Conservation (phyloP, 2,329 filamentous ascomycete genomes). For the Trichoderma koningiopsis region DNA sequence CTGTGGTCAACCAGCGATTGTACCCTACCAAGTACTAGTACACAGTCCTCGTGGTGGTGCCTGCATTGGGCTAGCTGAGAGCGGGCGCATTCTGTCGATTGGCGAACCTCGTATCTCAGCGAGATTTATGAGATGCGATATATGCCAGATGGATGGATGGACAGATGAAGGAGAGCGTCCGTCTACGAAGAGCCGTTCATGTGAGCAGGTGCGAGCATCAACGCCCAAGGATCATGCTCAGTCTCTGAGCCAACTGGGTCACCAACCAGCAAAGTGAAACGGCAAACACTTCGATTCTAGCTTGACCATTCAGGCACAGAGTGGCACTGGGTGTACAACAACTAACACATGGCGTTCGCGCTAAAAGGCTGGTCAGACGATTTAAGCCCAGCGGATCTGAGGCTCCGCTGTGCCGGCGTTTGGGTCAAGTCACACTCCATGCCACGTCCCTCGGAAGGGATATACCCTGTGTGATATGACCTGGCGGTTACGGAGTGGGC, state of each 20-base stretch:
- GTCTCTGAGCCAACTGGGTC: too few relatives aligned
- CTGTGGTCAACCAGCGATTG: background rate
- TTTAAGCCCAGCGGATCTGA: conserved; percentile 20
- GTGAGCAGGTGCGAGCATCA: background rate
- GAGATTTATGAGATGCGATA: background rate
- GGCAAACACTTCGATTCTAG: background rate
- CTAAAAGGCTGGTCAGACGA: conserved; percentile 12
- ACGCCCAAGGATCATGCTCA: background rate
- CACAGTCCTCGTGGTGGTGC: conserved; percentile 14
- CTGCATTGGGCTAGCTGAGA: conserved; percentile 21
- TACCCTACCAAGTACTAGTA: background rate
- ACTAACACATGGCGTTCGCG: conserved; percentile 22
- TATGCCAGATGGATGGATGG: background rate
- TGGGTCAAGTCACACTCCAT: background rate
- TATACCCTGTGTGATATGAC: conserved; percentile 11
- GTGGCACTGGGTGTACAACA: background rate
- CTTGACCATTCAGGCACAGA: background rate
- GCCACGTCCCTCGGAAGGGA: conserved; percentile 2
- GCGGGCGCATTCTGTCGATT: background rate
- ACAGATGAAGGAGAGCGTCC: background rate
- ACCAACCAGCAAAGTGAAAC: background rate
- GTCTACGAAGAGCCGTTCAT: background rate
- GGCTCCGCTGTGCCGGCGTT: conserved; percentile 18
- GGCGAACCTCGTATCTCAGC: background rate
- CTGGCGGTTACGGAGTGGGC: background rate